Percentiles rank a stretch among this genome's conserved stretches.
phyloP scores from a whole-genome alignment of 306 rosid genomes.

The Clitoria ternatea region DNA sequence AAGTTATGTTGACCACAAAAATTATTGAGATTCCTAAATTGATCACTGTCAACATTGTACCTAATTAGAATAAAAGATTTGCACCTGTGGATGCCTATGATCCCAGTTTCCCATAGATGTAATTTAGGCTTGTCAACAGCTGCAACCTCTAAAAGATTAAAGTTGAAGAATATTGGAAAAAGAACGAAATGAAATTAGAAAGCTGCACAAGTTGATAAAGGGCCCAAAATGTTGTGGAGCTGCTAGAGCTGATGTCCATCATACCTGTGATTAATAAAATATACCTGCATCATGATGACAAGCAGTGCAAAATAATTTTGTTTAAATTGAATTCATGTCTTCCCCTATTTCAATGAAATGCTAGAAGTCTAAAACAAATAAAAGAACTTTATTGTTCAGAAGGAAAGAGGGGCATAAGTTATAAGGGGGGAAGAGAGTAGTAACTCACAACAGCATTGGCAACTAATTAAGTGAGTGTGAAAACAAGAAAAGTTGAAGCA shows the following conservation, averaged over 20 bases:
- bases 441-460: conserved; percentile 80
- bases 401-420: not conserved
- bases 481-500: too few relatives aligned
- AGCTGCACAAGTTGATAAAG: conserved; percentile 84
- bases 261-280: conserved; percentile 90
- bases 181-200: conserved; percentile 71
- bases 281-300: conserved; percentile 62
- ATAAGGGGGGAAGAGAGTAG: not conserved
- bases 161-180: conserved; percentile 86
- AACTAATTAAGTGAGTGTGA: too few relatives aligned
- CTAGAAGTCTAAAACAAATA: not conserved
- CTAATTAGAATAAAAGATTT: not conserved
- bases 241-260: conserved; percentile 94
- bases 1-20: not conserved
- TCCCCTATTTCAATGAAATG: not conserved
- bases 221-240: conserved; percentile 57
- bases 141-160: conserved; percentile 94
- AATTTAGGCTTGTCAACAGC: conserved; percentile 98
- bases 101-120: conserved; percentile 98
- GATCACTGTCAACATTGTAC: not conserved
- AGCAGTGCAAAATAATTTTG: conserved; percentile 16
- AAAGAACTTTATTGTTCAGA: not conserved
- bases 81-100: conserved; percentile 97
- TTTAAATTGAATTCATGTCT: conserved; percentile 7
- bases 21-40: not conserved